Conservation (phyloP, 2,329 filamentous ascomycete genomes). For the Trichophyton verrucosum region DNA sequence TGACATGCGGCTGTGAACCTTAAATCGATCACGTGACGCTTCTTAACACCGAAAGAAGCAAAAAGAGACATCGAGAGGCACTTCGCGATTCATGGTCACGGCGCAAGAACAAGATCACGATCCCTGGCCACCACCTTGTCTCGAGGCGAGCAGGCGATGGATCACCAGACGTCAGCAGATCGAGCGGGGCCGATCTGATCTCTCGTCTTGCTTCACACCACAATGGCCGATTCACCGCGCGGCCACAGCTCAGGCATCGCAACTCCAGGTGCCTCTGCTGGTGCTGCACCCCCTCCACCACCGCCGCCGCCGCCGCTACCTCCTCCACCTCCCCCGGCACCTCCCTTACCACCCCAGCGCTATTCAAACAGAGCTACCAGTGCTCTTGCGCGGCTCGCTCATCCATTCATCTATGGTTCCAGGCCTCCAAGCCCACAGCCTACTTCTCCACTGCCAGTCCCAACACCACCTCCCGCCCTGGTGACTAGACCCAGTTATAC, state of each 20-base stretch:
- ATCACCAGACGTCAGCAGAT: conserved; percentile 14
- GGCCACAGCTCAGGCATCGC: conserved; percentile 10
- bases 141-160: conserved; percentile 11
- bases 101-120: neutral
- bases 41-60: neutral
- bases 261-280: conserved; percentile 21
- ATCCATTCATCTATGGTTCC: conserved; percentile 43
- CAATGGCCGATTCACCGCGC: conserved; percentile 15
- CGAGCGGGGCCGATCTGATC: conserved; percentile 12
- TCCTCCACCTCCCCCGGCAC: conserved; percentile 21
- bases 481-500: conserved; percentile 20
- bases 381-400: conserved; percentile 41
- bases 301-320: conserved; percentile 1
- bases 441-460: conserved; percentile 22
- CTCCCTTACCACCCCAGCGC: conserved; percentile 26
- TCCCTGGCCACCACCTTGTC: conserved; percentile 1
- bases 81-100: neutral
- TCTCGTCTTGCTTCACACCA: conserved; percentile 3
- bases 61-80: neutral
- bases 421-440: conserved; percentile 42
- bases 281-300: conserved; percentile 16
- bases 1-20: neutral
- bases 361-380: conserved; percentile 36
- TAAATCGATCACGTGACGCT: neutral
- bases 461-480: neutral